Conservation (phyloP, 441 rosid species). For the Brassica hybrid region DNA sequence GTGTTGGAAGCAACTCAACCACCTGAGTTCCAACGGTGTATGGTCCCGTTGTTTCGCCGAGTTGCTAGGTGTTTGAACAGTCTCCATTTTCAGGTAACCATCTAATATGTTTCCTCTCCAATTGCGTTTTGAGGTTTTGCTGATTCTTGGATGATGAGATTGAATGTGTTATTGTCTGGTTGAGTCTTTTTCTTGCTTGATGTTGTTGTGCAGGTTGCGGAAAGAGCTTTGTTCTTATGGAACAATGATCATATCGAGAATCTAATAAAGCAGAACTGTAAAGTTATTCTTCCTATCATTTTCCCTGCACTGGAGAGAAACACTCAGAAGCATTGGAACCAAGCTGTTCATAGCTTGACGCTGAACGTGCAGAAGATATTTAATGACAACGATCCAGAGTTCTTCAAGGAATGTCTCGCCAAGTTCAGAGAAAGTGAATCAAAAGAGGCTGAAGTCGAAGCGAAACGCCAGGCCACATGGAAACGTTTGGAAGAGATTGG, state of each 20-base stretch:
- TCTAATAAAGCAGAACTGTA: constrained; percentile 76
- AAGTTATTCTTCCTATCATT: constrained; percentile 76
- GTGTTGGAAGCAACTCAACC: constrained; percentile 87
- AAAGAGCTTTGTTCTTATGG: constrained; percentile 90
- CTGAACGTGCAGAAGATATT: constrained; percentile 83
- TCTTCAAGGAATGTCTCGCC: constrained; percentile 73
- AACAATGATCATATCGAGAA: constrained; percentile 88
- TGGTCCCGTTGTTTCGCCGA: constrained; percentile 82
- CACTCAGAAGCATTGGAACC: constrained; percentile 83
- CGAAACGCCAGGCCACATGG: constrained; percentile 72
- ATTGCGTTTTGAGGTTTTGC: too few relatives aligned
- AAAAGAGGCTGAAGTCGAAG: constrained; percentile 54
- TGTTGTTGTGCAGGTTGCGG: constrained; percentile 72
- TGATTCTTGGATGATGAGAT: constrained; percentile 3
- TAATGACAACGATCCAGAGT: constrained; percentile 71
- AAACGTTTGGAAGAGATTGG: constrained; percentile 78
- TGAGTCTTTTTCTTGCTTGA: not conserved
- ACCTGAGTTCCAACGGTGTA: constrained; percentile 85
- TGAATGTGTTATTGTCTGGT: not conserved
- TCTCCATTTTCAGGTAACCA: constrained; percentile 87
- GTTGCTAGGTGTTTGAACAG: constrained; percentile 83
- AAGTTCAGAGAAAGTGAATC: constrained; percentile 72
- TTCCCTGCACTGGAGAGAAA: constrained; percentile 85
- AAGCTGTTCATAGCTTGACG: constrained; percentile 85
- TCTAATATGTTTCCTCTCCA: too few relatives aligned